phyloP scores from a whole-genome alignment of 1,284 basidiomycete species.

The Ganoderma sp. region DNA sequence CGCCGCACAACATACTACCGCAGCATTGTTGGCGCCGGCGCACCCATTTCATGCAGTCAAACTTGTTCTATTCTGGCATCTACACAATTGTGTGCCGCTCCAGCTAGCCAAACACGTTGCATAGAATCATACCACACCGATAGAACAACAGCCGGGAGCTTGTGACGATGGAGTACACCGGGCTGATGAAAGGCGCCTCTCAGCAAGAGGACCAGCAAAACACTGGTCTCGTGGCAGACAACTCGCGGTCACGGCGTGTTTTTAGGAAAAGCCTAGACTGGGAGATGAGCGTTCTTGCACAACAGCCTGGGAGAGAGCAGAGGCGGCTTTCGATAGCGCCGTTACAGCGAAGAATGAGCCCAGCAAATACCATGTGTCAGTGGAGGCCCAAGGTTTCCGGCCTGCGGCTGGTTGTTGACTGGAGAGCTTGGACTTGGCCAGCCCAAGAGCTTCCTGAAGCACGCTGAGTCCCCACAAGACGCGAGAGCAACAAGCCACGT shows the following conservation, averaged over 20 bases:
- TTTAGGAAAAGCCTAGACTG: not conserved
- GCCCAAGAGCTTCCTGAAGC: not conserved
- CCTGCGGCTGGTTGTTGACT: not conserved
- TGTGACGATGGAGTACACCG: too few species aligned
- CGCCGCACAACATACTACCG: constrained; percentile 12
- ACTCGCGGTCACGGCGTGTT: not conserved
- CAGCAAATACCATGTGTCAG: not conserved
- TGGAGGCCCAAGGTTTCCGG: too few species aligned
- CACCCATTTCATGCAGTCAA: constrained; percentile 1
- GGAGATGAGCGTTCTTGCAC: not conserved
- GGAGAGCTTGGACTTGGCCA: not conserved
- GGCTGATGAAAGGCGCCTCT: too few species aligned
- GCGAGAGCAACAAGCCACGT: not conserved
- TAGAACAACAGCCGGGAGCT: too few species aligned
- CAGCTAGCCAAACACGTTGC: not conserved
- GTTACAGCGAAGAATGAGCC: not conserved
- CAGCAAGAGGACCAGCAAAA: too few species aligned
- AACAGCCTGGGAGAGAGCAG: not conserved
- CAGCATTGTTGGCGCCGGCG: constrained; percentile 8
- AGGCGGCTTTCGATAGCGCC: too few species aligned
- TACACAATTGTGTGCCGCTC: not conserved
- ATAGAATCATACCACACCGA: too few species aligned
- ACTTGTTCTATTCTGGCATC: constrained; percentile 7
- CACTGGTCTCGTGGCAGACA: too few species aligned
- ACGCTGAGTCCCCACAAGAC: not conserved